These are phyloP conservation scores for Parastagonospora avenae DNA, from an alignment of 2,329 filamentous ascomycete species.

Conservation along the genomic window DNA sequence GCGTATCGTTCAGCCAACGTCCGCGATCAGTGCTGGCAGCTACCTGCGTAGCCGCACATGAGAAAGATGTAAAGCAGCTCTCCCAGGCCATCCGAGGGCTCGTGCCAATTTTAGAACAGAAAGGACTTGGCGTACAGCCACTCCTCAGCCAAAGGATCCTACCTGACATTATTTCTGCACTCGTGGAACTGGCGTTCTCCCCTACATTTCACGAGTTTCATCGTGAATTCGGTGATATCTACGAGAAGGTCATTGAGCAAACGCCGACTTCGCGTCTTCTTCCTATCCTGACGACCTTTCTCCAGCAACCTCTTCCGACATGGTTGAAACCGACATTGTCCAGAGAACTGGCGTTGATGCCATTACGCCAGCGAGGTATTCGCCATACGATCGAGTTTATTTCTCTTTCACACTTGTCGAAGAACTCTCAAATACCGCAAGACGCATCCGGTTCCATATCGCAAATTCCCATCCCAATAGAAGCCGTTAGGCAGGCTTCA, in stretches of 20 bases:
- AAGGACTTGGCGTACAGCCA: conserved; percentile 41
- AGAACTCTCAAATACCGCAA: conserved; percentile 51
- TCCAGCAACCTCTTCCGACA: conserved; percentile 65
- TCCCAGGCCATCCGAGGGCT: conserved; percentile 19
- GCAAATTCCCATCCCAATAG: conserved; percentile 66
- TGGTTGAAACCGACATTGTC: conserved; percentile 66
- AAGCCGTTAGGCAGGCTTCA: conserved; percentile 68
- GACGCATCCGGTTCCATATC: conserved; percentile 40
- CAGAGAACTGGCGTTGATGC: conserved; percentile 63
- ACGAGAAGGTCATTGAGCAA: conserved; percentile 23
- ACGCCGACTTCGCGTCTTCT: conserved; percentile 62
- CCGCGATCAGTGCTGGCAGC: conserved; percentile 39
- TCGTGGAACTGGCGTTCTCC: conserved; percentile 42
- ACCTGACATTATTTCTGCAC: conserved; percentile 42
- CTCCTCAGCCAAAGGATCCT: conserved; percentile 42
- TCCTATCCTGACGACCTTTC: conserved; percentile 65
- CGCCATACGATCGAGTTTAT: conserved; percentile 73
- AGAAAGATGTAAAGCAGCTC: conserved; percentile 17
- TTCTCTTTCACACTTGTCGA: conserved; percentile 67
- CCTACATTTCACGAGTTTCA: conserved; percentile 18
- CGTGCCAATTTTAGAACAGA: conserved; percentile 32
- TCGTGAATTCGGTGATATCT: conserved; percentile 20
- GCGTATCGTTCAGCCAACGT: conserved; percentile 41
- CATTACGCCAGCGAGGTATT: conserved; percentile 67
- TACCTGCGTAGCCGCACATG: conserved; percentile 13